These are phyloP conservation scores for Tinospora cordifolia DNA, from an alignment of 164 flowering plant species.

Conservation along the genomic window DNA sequence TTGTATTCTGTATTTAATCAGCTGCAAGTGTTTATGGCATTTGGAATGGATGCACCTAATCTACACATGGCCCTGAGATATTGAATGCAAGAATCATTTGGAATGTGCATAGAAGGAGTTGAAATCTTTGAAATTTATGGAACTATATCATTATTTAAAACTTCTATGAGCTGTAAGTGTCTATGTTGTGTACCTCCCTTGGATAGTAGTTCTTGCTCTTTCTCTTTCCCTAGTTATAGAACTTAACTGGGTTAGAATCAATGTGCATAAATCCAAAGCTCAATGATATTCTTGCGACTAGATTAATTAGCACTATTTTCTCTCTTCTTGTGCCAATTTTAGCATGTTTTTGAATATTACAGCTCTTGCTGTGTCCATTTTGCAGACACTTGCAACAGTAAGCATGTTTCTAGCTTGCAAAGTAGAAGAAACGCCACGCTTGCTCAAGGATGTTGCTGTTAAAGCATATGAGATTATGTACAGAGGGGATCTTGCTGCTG, in stretches of 20 bases:
- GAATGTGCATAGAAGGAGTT: not conserved
- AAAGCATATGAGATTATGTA: slow-evolving; percentile 46
- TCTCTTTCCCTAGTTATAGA: not conserved
- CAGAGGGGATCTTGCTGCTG: slow-evolving; percentile 42
- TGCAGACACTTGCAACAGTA: slow-evolving; percentile 54
- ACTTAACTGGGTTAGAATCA: not conserved
- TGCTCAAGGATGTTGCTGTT: slow-evolving; percentile 37
- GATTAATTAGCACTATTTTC: not conserved
- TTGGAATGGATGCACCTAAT: slow-evolving; percentile 7
- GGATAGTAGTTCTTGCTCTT: not conserved
- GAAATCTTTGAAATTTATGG: not conserved
- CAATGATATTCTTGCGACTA: not conserved
- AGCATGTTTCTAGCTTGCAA: slow-evolving; percentile 67
- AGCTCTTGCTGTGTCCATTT: slow-evolving; percentile 4
- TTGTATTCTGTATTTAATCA: not conserved
- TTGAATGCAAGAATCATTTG: slow-evolving; percentile 2
- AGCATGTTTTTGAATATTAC: not conserved
- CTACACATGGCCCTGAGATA: not conserved
- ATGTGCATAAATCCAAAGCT: not conserved
- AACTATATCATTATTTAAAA: not conserved
- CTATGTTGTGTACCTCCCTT: not conserved
- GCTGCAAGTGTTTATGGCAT: slow-evolving; percentile 2
- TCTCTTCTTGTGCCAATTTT: not conserved
- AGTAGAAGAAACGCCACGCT: slow-evolving; percentile 53
- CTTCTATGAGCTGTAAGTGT: slow-evolving; percentile 2